A percentile compares a stretch with the other conserved stretches of the same genome.
Conservation (phyloP, 169 alveolate species). For the Fabrea salina region DNA sequence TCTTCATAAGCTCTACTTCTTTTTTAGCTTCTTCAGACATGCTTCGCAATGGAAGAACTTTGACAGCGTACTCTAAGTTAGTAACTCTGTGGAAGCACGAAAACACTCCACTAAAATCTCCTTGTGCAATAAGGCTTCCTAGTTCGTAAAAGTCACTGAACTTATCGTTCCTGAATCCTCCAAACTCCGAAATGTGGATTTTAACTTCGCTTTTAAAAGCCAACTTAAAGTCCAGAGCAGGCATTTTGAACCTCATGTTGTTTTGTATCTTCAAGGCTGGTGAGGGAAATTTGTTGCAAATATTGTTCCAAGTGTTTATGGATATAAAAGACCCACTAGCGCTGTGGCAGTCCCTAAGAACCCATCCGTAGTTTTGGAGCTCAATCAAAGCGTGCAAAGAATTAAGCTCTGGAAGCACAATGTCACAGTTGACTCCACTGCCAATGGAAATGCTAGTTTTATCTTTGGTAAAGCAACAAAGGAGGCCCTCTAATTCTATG, state of each 20-base stretch:
- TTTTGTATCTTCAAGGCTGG: background rate
- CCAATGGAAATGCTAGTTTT: background rate
- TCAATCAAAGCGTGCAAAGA: background rate
- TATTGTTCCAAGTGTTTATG: background rate
- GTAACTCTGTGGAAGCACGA: background rate
- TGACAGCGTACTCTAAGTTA: background rate
- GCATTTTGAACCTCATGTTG: background rate
- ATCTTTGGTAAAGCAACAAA: background rate
- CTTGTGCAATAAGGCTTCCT: background rate
- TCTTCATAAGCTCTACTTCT: background rate
- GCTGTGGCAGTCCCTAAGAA: background rate
- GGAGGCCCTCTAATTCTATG: background rate
- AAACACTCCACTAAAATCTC: background rate
- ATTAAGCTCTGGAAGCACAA: background rate
- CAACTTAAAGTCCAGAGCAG: slow-evolving; percentile 8
- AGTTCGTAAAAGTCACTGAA: background rate
- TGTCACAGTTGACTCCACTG: background rate
- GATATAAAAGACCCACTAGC: background rate
- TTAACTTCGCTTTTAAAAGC: background rate
- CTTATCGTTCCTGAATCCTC: background rate
- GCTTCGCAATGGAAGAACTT: background rate
- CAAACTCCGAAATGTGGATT: background rate
- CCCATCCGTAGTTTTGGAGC: background rate
- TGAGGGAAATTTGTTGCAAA: background rate
- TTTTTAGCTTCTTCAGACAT: background rate